These are phyloP conservation scores for Aspergillus oerlinghausenensis DNA, from an alignment of 2,329 filamentous ascomycete species.

Conservation along the genomic window DNA sequence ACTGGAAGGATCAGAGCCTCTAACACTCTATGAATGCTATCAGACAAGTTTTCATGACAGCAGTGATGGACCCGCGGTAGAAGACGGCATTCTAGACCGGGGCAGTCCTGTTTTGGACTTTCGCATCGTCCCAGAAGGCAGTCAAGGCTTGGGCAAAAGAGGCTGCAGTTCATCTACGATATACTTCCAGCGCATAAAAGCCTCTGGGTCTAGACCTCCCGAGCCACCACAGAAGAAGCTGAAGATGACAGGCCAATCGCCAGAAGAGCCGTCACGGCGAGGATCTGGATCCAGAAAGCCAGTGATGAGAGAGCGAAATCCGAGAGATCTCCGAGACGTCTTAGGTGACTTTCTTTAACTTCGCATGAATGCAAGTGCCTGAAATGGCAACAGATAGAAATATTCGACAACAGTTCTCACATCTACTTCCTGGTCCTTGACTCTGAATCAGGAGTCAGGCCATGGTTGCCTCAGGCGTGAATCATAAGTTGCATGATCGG, in stretches of 20 bases:
- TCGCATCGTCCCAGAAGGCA: constrained; percentile 15
- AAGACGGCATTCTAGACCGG: not conserved
- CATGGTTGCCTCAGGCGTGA: not conserved
- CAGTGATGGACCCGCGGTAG: not conserved
- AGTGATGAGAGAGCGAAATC: constrained; percentile 23
- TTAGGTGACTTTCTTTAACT: constrained; percentile 24
- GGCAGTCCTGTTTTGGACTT: constrained; percentile 22
- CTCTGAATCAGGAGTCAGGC: too few species aligned
- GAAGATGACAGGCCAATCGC: constrained; percentile 7
- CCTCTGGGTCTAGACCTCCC: not conserved
- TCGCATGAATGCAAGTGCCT: not conserved
- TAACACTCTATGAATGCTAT: constrained; percentile 16
- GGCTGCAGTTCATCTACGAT: constrained; percentile 1
- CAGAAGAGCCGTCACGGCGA: not conserved
- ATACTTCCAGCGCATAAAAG: constrained; percentile 7
- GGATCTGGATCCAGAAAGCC: constrained; percentile 10
- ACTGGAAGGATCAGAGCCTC: not conserved
- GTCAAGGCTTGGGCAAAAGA: not conserved
- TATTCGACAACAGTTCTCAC: not conserved
- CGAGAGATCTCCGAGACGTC: constrained; percentile 24
- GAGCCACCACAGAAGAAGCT: not conserved
- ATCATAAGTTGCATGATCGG: not conserved
- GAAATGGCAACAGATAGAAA: not conserved
- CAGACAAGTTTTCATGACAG: constrained; percentile 1
- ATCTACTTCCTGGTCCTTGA: not conserved